phyloP scores from a whole-genome alignment of 2,329 filamentous ascomycete species.

The Trichoderma sp. region DNA sequence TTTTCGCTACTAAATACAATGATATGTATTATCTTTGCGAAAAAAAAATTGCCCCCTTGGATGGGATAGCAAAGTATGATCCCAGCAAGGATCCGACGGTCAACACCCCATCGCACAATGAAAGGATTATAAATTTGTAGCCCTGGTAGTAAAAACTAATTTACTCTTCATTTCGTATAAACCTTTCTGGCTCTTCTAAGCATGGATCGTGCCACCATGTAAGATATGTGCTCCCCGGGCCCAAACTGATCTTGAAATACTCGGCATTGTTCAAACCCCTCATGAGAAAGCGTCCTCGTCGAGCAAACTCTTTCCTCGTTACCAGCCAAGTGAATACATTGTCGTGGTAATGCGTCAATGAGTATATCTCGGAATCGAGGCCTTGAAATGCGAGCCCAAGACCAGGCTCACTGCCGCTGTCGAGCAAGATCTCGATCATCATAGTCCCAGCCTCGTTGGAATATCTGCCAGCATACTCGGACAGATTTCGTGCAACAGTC shows the following conservation, averaged over 20 bases:
- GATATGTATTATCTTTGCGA: neutral
- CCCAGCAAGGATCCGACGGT: neutral
- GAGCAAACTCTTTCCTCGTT: neutral
- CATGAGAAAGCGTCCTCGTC: neutral
- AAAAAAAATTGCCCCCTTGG: neutral
- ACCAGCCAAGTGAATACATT: neutral
- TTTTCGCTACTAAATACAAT: neutral
- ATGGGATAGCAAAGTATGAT: neutral
- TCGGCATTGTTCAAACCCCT: neutral
- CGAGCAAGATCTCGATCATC: neutral
- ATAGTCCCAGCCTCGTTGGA: neutral
- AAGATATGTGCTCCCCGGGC: neutral
- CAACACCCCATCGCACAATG: neutral
- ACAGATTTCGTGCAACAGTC: neutral
- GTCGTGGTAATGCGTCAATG: neutral
- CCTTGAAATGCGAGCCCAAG: neutral
- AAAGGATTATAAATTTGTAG: neutral
- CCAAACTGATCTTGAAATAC: neutral
- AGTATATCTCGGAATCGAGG: neutral
- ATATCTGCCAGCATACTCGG: neutral
- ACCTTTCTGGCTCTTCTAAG: neutral
- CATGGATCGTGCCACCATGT: neutral
- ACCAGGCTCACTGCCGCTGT: neutral
- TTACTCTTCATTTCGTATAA: neutral
- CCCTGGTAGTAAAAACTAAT: neutral